Evolutionary conservation across 2,329 filamentous ascomycete species (phyloP), one percentile per base, ranked within the genome.

Genomic region (Beauveria rudraprayagi): DNA sequence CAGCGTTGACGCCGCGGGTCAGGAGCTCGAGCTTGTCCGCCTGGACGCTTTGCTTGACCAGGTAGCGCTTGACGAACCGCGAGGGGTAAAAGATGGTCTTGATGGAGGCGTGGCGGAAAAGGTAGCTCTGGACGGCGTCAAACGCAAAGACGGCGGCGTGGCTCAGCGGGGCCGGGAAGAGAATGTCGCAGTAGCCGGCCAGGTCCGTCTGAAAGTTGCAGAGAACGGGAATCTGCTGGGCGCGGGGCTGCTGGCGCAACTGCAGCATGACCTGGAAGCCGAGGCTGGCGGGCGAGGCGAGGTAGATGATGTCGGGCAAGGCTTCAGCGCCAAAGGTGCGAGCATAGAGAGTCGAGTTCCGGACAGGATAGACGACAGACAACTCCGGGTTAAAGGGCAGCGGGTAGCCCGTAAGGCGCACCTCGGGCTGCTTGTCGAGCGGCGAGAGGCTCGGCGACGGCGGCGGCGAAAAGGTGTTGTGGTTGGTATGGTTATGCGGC

Each of bases 151-250:
- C 84, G 5, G 84, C 86, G 61, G 87, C 78, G 11, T 73, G 73
- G 66, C 84, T 83, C 19, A 90, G 75, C 0, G 84, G 85, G 1
- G 77, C 74, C 0, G 86, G 85, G 63, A 90, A 87, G n/a, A 90
- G 75, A 56, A 90, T 88, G 54, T 82, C 79, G 67, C 84, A 86
- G 70, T 90, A 90, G 1, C 85, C 85, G 0, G 85, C 83, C 10
- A 90, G 75, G 68, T 90, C 87, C 1, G 87, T 90, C 71, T 90
- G 87, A 65, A 89, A 90, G 70, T 89, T 90, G 69, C 86, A 81
- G 48, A 89, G 77, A 1, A 88, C 76, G 2, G 82, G 82, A 1
- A 85, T 80, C 47, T 84, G 83, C 9, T 77, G 76, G 37, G 80
- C 75, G 24, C 70, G 70, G 16, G 77, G 75, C 59, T 88, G 78